These are phyloP conservation scores for Neckera pumila DNA, from an alignment of 225 moss, liverwort and hornwort species.

Conservation along the genomic window DNA sequence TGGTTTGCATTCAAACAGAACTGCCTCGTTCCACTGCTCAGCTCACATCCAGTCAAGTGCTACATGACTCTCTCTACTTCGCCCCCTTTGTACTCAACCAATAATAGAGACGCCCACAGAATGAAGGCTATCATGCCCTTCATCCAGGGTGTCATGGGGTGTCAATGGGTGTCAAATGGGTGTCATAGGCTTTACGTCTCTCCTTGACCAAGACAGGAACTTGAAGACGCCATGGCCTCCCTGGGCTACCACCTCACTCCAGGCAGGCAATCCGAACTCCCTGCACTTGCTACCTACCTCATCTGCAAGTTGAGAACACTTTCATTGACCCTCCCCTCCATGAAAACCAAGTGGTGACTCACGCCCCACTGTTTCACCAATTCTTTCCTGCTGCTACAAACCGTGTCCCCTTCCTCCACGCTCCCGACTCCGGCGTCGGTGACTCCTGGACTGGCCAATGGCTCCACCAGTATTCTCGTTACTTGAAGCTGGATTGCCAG, in stretches of 20 bases:
- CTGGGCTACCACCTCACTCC: background rate
- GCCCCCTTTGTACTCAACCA: background rate
- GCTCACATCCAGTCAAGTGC: background rate
- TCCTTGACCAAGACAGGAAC: background rate
- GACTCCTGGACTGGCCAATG: slow-evolving; percentile 78
- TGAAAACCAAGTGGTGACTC: background rate
- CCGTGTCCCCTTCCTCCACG: slow-evolving; percentile 77
- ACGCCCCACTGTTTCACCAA: background rate
- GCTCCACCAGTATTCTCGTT: slow-evolving; percentile 52
- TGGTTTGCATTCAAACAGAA: background rate
- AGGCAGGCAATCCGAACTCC: background rate
- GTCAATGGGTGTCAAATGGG: background rate
- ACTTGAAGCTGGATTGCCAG: slow-evolving; percentile 33
- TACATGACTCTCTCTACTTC: background rate
- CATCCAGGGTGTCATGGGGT: background rate
- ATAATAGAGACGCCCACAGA: background rate
- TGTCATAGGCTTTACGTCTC: background rate
- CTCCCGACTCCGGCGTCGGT: slow-evolving; percentile 79
- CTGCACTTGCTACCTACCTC: background rate
- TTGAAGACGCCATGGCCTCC: background rate
- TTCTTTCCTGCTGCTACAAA: slow-evolving; percentile 18
- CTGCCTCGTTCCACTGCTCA: background rate
- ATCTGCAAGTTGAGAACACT: background rate
- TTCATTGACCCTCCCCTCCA: background rate
- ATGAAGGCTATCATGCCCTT: background rate